Evolutionary conservation across 2,329 filamentous ascomycete genomes (phyloP).

Genomic region (Ascosphaera apis): DNA sequence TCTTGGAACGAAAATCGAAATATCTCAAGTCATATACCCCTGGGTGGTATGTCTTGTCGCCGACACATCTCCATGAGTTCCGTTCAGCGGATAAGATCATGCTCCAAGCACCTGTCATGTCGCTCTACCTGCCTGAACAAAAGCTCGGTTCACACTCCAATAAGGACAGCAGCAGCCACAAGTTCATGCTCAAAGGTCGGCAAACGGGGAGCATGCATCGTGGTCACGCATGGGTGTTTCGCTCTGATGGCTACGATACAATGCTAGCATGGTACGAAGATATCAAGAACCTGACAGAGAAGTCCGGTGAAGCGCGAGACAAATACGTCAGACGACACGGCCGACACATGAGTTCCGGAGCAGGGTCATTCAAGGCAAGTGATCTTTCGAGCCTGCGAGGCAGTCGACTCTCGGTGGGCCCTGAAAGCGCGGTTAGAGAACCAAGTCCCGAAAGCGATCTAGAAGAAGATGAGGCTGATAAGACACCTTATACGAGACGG

Average conservation of each 20-base stretch:
- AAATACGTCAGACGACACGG: constrained; percentile 69
- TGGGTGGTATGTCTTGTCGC: constrained; percentile 90
- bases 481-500: no score
- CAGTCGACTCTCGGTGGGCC: no score
- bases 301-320: constrained; percentile 65
- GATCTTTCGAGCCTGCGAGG: no score
- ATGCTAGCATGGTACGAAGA: constrained; percentile 97
- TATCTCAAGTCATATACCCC: constrained; percentile 94
- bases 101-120: constrained; percentile 79
- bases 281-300: constrained; percentile 73
- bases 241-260: constrained; percentile 55
- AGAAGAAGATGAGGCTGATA: no score
- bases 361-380: no score
- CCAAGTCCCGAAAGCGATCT: no score
- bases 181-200: constrained; percentile 91
- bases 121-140: constrained; percentile 79
- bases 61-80: constrained; percentile 95
- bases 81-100: constrained; percentile 83
- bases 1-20: constrained; percentile 94
- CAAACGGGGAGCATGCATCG: constrained; percentile 87
- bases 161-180: constrained; percentile 66
- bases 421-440: no score
- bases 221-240: constrained; percentile 45
- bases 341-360: constrained; percentile 54
- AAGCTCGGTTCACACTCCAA: constrained; percentile 82